Base-by-base conservation (phyloP, 1,284 basidiomycete genomes). In the Boletus smithii region DNA sequence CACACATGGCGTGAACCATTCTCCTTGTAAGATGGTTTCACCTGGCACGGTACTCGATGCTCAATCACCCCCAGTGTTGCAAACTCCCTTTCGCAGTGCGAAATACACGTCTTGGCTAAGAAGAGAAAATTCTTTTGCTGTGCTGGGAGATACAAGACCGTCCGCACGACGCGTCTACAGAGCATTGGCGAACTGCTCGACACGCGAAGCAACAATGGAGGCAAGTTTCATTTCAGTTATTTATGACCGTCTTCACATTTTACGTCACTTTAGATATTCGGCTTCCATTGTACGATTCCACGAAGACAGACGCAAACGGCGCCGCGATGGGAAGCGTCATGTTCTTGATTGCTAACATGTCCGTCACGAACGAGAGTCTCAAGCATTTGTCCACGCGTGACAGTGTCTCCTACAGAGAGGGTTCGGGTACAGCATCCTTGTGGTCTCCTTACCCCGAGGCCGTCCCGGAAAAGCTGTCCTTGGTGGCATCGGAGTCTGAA, bases 251-350 rank as follows among this genome's bases (percentile, higher is more conserved):
- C 48, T 56, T 65, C 18, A 61, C 37, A 42, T 35, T 63, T 62
- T 62, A 62, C 61, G 61, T 62, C 61, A 59, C 35, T 20, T 20
- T 40, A 62, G 61, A 29, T 13, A 39, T 66, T 36, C 62, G 49
- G 23, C 61, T 62, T 62, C 61, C 61, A 66, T 66, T 62, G 60
- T 66, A 61, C 42, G 53, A 63, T 53, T 59, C 60, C 59, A 62
- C 49, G 39, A 66, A 41, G 62, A 48, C 60, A 45, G 62, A 62
- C 51, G 22, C 46, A 59, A 57, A 52, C 56, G 48, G 50, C 52
- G 55, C 51, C 32, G 52, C 51, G 52, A 53, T 51, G 47, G 61
- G 61, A 65, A 57, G 49, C 51, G 46, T 62, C 48, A 51, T 50
- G 43, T 61, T 66, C 48, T 49, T 51, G 51, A 63, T 66, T 46